Base-by-base conservation (phyloP, 257 asterid genomes). In the Fraxinus excelsior region DNA sequence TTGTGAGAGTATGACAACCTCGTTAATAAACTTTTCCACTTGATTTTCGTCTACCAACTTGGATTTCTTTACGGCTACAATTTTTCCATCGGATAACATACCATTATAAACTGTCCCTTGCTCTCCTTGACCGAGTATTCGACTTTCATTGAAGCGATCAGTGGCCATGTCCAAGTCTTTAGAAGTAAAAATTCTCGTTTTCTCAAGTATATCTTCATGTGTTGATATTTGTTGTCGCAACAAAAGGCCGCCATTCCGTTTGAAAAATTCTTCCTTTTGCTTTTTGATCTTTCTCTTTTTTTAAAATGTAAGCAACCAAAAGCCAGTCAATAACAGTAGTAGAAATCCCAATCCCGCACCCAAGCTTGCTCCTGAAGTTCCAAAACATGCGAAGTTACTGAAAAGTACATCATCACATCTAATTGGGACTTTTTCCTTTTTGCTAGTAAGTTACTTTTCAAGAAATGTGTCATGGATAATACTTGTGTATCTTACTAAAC, bases 121-220 rank as follows among this genome's bases (percentile, higher is more conserved):
- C 6, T 79, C 84, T 37, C 84, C 84, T 13, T 42, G 81, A 18
- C 76, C 84, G 1, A 81, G 84, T 49, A 81, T 78, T 53, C 79
- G 74, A 34, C 53, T 77, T 16, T 75, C 79, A 13, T 65, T 65
- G 74, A 79, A 79, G 13, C 66, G 2, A 23, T 79, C 82, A 3
- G 78, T 79, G 65, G 78, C 82, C 68, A 65, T 73, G 44, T 79
- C 82, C 19, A 79, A 60, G 14, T 79, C 82, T 21, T 73, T 73
- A 14, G 78, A 78, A 6, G 70, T 51, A 58, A 79, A 79, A 19
- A 73, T 66, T 66, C 70, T 34, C 21, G 78, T 79, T 42, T 70
- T 80, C 46, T 77, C 60, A 1, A 72, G 49, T 44, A 66, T 72
- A 40, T 76, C 81, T 26, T 72, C 78, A 1, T 81, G 56, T 8